A percentile compares a stretch with the other conserved stretches of the same genome.
phyloP scores from a whole-genome alignment of 768 basidiomycete species.

The Pisolithus albus region DNA sequence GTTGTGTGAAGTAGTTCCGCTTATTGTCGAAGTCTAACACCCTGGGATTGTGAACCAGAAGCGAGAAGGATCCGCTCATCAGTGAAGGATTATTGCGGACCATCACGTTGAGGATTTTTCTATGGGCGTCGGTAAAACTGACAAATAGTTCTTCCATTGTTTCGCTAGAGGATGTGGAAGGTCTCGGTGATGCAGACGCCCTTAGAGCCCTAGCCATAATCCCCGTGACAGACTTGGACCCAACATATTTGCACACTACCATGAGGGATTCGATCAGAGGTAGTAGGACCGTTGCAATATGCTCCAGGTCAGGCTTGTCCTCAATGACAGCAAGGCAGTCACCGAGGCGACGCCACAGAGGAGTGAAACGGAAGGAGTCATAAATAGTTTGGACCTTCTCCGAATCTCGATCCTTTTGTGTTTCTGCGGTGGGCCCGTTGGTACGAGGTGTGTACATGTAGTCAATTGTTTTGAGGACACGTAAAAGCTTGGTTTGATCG shows the following conservation, averaged over 20 bases:
- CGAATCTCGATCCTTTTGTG: conserved; percentile 45
- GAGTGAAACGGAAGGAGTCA: conserved; percentile 83
- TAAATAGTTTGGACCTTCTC: conserved; percentile 87
- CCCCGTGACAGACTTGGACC: conserved; percentile 48
- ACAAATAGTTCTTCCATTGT: conserved; percentile 90
- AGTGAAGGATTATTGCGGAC: conserved; percentile 96
- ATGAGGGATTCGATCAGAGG: conserved; percentile 95
- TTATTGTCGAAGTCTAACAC: conserved; percentile 99
- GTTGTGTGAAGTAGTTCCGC: conserved; percentile 91
- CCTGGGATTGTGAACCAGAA: conserved; percentile 91
- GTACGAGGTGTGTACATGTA: conserved; percentile 80
- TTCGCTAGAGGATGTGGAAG: conserved; percentile 62
- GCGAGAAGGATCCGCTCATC: conserved; percentile 96
- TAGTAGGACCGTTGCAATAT: conserved; percentile 86
- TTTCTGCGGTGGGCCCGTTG: conserved; percentile 33
- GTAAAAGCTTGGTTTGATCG: conserved; percentile 90
- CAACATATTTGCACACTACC: conserved; percentile 97
- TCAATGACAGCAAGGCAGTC: conserved; percentile 83
- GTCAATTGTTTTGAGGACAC: conserved; percentile 95
- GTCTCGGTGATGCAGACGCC: conserved; percentile 61
- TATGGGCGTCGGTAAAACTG: conserved; percentile 86
- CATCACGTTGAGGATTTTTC: conserved; percentile 93
- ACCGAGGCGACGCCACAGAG: conserved; percentile 85
- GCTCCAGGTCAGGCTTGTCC: conserved; percentile 70
- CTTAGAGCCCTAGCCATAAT: conserved; percentile 46